Percentiles rank a stretch among this genome's conserved stretches.
Evolutionary conservation across 257 asterid species (phyloP).

Genomic region (Anisodus tanguticus): DNA sequence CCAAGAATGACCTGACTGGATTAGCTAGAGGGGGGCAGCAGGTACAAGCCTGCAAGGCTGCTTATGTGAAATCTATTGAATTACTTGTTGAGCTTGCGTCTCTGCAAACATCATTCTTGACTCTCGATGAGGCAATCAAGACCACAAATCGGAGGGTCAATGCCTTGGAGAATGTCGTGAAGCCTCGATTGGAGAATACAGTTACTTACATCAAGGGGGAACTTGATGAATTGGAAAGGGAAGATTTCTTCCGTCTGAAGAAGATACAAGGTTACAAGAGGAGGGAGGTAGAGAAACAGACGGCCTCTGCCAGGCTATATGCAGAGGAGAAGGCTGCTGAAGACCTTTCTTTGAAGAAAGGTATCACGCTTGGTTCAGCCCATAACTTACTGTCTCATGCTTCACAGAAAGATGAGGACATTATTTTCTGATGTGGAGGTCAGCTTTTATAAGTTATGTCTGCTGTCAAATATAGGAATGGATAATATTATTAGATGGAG

Average conservation of each 20-base stretch:
- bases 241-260: slow-evolving; percentile 59
- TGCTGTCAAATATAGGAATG: neutral
- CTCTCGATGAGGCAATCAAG: slow-evolving; percentile 59
- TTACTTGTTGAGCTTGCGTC: slow-evolving; percentile 58
- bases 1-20: slow-evolving; percentile 58
- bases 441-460: neutral
- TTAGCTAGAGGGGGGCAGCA: slow-evolving; percentile 59
- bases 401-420: slow-evolving; percentile 42
- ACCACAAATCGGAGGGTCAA: slow-evolving; percentile 61
- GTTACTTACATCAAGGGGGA: slow-evolving; percentile 55
- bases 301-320: slow-evolving; percentile 43
- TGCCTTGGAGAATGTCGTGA: slow-evolving; percentile 56
- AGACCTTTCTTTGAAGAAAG: slow-evolving; percentile 44
- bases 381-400: slow-evolving; percentile 36
- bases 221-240: slow-evolving; percentile 57
- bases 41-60: slow-evolving; percentile 55
- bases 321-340: slow-evolving; percentile 45
- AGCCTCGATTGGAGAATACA: slow-evolving; percentile 57
- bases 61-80: slow-evolving; percentile 57
- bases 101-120: slow-evolving; percentile 56
- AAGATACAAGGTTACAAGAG: slow-evolving; percentile 59
- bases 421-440: slow-evolving; percentile 47
- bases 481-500: slow-evolving; percentile 13
- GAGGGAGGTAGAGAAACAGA: slow-evolving; percentile 46
- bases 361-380: slow-evolving; percentile 41